Evolutionary conservation across 305 asterid species (phyloP), one percentile per base, ranked within the genome.

Genomic region (Euphrasia arctica): DNA sequence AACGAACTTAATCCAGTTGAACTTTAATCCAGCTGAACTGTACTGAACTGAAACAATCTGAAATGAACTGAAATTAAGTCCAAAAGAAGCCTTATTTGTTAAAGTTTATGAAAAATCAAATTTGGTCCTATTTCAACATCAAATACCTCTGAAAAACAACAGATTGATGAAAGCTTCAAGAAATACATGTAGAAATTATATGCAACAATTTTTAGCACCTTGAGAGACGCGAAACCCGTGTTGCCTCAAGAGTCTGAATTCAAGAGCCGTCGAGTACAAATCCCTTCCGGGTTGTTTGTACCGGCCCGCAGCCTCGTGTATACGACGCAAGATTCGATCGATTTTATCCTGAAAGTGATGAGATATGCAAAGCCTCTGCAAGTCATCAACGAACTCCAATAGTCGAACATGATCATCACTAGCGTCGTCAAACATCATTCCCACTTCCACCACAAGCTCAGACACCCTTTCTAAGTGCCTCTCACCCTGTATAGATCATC

Each of bases 221-320:
- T 72, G 79, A 2, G 84, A 42, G 51, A 85, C 71, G 15, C 9
- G 10, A 50, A 79, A 78, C 1, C 79, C 82, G 43, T 82, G 75
- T 66, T 84, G 77, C 15, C 88, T 76, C 1, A 79, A 66, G 52
- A 87, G 74, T 56, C 88, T 74, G 65, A 85, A 87, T 7, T 54
- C 51, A 60, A 87, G 86, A 34, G 90, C 77, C 11, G 78, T 76
- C 0, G 79, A 69, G 63, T 81, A 78, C 70, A 87, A 41, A 61
- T 67, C 75, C 32, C 12, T 50, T 36, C 51, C 56, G 6, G 6
- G 15, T 45, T 36, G 18, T 11, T 5, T 28, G 31, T n/a, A 25
- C 27, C 27, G 12, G 9, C 36, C 36, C 4, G 5, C 32, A 1
- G 7, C 56, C 22, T 13, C 12, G 41, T 67, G 36, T 7, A 77